These are phyloP conservation scores for Incumbomyces lentus DNA, from an alignment of 2,329 filamentous ascomycete genomes.

Conservation along the genomic window DNA sequence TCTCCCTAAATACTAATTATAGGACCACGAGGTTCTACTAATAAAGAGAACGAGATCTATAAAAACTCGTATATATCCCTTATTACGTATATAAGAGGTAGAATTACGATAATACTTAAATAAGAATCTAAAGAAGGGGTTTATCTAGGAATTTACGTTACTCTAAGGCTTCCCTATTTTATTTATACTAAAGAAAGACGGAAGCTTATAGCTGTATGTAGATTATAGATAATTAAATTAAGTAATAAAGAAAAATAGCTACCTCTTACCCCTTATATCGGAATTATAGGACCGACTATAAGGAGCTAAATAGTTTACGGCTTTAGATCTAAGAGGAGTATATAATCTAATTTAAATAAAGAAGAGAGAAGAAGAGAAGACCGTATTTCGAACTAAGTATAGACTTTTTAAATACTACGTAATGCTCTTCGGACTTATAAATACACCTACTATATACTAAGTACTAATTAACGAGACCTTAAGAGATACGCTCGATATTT, in stretches of 20 bases:
- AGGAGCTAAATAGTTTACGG: too few species aligned
- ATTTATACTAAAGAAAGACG: constrained; percentile 6
- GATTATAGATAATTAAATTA: constrained; percentile 25
- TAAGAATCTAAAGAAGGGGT: neutral
- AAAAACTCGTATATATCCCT: too few species aligned
- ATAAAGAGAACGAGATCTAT: too few species aligned
- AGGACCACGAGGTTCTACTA: too few species aligned
- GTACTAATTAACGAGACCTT: too few species aligned
- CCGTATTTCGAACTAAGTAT: constrained; percentile 20
- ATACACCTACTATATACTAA: neutral
- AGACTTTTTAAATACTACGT: constrained; percentile 24
- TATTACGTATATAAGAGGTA: neutral
- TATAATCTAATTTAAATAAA: too few species aligned
- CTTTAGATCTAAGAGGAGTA: too few species aligned
- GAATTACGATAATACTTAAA: neutral
- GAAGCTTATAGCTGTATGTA: constrained; percentile 20
- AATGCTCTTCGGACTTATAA: constrained; percentile 24
- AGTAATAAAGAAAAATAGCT: constrained; percentile 24
- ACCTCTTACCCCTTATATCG: too few species aligned
- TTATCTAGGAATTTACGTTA: neutral
- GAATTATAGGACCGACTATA: too few species aligned
- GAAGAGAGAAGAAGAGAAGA: too few species aligned
- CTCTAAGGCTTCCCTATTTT: neutral
- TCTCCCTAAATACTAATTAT: neutral
- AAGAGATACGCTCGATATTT: too few species aligned